phyloP scores from a whole-genome alignment of 192 early-diverging fungal genomes.

The Coemansia aciculifera region DNA sequence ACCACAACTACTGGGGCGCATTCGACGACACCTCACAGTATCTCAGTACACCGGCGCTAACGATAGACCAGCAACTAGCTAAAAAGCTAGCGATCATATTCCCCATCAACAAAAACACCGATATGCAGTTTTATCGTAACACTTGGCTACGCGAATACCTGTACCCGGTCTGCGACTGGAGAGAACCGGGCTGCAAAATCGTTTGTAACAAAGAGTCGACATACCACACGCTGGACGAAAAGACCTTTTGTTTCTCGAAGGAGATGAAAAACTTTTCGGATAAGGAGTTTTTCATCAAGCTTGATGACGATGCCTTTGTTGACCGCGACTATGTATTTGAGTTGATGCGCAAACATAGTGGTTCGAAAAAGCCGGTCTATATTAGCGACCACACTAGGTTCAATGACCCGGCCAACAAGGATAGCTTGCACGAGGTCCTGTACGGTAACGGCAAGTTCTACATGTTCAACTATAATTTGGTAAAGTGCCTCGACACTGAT shows the following conservation, averaged over 20 bases:
- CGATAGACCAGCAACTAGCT: constrained; percentile 12
- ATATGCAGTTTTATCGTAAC: constrained; percentile 51
- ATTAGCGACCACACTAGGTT: constrained; percentile 43
- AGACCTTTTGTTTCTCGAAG: constrained; percentile 37
- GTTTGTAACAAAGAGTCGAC: constrained; percentile 41
- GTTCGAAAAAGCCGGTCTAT: constrained; percentile 32
- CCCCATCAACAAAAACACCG: constrained; percentile 47
- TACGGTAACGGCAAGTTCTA: constrained; percentile 54
- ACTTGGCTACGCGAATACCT: constrained; percentile 44
- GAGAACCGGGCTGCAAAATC: constrained; percentile 32
- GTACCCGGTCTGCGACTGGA: constrained; percentile 50
- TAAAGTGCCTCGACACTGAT: constrained; percentile 28
- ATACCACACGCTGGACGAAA: constrained; percentile 34
- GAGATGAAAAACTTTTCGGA: constrained; percentile 18
- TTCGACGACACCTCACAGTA: background rate
- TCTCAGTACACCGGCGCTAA: background rate
- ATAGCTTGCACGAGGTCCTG: constrained; percentile 12
- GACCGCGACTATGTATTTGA: constrained; percentile 38
- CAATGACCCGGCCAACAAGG: constrained; percentile 11
- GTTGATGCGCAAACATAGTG: constrained; percentile 19
- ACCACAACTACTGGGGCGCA: constrained; percentile 27
- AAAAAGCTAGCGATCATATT: constrained; percentile 41
- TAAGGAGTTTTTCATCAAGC: constrained; percentile 49
- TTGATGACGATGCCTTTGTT: constrained; percentile 46
- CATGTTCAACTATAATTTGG: constrained; percentile 44